A percentile compares a stretch with the other conserved stretches of the same genome.
Conservation (phyloP, 768 basidiomycete genomes). For the Cyclocybe aegerita region DNA sequence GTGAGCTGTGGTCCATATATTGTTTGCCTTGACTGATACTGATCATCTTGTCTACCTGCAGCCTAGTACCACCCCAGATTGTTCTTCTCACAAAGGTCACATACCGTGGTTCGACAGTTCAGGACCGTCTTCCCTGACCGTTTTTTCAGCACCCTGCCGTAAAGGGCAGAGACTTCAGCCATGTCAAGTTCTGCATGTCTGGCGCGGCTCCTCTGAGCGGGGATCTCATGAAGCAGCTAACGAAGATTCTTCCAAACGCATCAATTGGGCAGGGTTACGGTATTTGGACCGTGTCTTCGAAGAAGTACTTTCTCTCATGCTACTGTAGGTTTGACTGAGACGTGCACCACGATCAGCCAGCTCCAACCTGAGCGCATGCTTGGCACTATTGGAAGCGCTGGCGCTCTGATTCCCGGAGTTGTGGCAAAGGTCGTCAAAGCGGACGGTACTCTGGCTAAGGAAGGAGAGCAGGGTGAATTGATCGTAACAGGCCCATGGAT, state of each 20-base stretch:
- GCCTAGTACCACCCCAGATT: conserved; percentile 66
- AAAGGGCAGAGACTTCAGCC: conserved; percentile 47
- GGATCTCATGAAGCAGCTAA: conserved; percentile 46
- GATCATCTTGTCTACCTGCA: conserved; percentile 16
- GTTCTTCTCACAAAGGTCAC: conserved; percentile 66
- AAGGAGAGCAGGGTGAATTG: conserved; percentile 64
- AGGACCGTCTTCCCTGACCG: neutral
- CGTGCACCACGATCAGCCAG: conserved; percentile 50
- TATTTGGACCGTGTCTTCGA: conserved; percentile 15
- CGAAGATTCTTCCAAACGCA: conserved; percentile 54
- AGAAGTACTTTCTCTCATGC: neutral
- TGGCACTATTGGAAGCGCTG: conserved; percentile 55
- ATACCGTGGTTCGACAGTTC: neutral
- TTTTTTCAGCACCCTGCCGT: conserved; percentile 46
- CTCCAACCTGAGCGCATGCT: conserved; percentile 41
- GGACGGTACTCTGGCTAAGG: conserved; percentile 54
- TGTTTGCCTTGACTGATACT: neutral
- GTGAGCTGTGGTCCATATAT: conserved; percentile 29
- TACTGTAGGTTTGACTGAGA: conserved; percentile 60
- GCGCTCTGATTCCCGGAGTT: conserved; percentile 58
- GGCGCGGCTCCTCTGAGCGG: conserved; percentile 67
- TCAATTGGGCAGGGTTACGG: conserved; percentile 68
- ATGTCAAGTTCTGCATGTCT: conserved; percentile 51
- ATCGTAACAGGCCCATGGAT: conserved; percentile 60
- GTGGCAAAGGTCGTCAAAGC: conserved; percentile 54